Percentiles rank a stretch among this genome's conserved stretches.
Conservation (phyloP, 805 yeast genomes). For the Candida sakaeoensis region DNA sequence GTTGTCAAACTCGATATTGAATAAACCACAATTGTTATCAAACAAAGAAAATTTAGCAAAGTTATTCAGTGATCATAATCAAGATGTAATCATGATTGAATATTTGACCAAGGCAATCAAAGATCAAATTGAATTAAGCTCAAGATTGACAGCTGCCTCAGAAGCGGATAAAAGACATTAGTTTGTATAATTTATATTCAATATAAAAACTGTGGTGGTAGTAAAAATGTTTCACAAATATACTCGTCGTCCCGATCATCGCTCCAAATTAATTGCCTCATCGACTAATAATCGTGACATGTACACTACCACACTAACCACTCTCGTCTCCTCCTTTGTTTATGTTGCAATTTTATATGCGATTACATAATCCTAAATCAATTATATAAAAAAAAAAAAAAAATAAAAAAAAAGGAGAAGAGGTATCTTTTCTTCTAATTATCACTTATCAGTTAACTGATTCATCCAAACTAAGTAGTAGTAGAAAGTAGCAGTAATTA, state of each 20-base stretch:
- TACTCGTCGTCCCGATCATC: too few species aligned
- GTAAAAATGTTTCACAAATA: too few species aligned
- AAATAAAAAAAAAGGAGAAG: conserved; percentile 7
- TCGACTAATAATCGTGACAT: neutral
- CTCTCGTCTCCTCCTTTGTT: too few species aligned
- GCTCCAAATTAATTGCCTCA: too few species aligned
- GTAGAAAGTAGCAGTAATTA: too few species aligned
- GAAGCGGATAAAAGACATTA: conserved; percentile 5
- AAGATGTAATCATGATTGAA: conserved; percentile 78
- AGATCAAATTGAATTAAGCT: conserved; percentile 77
- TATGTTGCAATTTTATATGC: neutral
- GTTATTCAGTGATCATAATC: conserved; percentile 66
- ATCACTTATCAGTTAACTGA: neutral
- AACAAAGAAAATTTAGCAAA: conserved; percentile 51
- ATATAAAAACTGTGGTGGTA: neutral
- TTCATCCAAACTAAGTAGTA: too few species aligned
- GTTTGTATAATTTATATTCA: too few species aligned
- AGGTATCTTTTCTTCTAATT: neutral
- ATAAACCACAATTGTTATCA: conserved; percentile 47
- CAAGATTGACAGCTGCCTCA: conserved; percentile 53
- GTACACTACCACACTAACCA: too few species aligned
- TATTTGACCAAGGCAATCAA: conserved; percentile 79
- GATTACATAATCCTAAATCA: neutral
- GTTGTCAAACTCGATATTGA: conserved; percentile 54
- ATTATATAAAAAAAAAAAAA: neutral